phyloP scores from a whole-genome alignment of 495 filamentous ascomycete species.

The Aspergillus nidulans region DNA sequence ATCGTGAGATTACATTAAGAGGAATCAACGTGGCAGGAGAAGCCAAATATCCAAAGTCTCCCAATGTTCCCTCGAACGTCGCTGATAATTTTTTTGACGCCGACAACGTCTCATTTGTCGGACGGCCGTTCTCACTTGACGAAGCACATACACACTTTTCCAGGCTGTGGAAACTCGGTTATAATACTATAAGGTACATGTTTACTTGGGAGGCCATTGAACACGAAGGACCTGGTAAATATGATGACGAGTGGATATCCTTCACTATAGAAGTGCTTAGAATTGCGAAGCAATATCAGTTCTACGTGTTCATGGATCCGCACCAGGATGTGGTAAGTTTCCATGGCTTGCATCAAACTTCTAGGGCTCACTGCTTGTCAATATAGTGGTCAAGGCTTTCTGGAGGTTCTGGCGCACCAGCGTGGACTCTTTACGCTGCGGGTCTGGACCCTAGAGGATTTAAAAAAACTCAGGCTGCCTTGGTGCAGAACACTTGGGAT shows the following conservation, averaged over 20 bases:
- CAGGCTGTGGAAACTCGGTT: conserved; percentile 81
- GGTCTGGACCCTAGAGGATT: conserved; percentile 84
- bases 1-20: conserved; percentile 63
- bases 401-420: conserved; percentile 90
- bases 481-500: conserved; percentile 94
- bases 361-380: conserved; percentile 5
- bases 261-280: conserved; percentile 83
- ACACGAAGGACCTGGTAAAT: conserved; percentile 83
- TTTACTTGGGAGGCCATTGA: conserved; percentile 99
- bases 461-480: conserved; percentile 79
- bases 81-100: conserved; percentile 82
- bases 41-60: conserved; percentile 67
- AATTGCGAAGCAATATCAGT: conserved; percentile 81
- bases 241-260: conserved; percentile 90
- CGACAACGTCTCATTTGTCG: conserved; percentile 86
- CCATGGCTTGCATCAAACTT: neutral
- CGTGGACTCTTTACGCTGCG: conserved; percentile 96
- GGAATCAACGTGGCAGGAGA: conserved; percentile 69
- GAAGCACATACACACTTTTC: conserved; percentile 86
- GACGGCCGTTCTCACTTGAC: conserved; percentile 73
- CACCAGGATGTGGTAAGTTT: conserved; percentile 86
- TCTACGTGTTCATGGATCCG: conserved; percentile 96
- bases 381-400: conserved; percentile 85
- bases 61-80: conserved; percentile 76
- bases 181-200: conserved; percentile 92